Percentiles rank a stretch among this genome's conserved stretches.
phyloP scores from a whole-genome alignment of 495 filamentous ascomycete genomes.

The Echria macrotheca region DNA sequence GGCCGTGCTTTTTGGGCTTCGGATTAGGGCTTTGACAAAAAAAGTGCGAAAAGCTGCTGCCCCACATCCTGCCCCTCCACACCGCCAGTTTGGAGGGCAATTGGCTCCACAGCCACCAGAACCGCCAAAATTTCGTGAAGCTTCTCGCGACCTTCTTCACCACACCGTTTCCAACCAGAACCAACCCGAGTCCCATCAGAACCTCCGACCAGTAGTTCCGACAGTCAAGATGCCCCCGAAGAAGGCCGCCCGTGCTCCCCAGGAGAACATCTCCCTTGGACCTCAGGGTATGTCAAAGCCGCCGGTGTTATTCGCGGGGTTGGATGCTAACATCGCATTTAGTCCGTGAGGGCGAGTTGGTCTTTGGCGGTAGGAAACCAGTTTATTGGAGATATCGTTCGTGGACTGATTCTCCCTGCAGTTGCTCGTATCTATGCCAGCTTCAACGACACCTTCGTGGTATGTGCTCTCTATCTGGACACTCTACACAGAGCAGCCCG shows the following conservation, averaged over 20 bases:
- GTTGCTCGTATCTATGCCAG: constrained; percentile 98
- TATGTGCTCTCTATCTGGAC: background rate
- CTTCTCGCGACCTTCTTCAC: constrained; percentile 9
- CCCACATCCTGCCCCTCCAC: constrained; percentile 21
- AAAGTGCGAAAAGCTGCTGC: constrained; percentile 2
- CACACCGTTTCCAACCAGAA: constrained; percentile 16
- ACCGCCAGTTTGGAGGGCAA: constrained; percentile 28
- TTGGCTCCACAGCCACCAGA: constrained; percentile 20
- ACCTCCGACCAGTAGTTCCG: too few relatives aligned
- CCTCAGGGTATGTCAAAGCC: constrained; percentile 55
- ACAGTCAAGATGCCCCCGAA: constrained; percentile 73
- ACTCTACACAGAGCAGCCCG: constrained; percentile 17
- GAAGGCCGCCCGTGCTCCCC: constrained; percentile 66
- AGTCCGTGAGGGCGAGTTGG: constrained; percentile 67
- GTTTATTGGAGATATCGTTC: background rate
- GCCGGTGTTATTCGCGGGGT: background rate
- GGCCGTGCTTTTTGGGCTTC: constrained; percentile 6
- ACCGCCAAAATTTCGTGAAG: constrained; percentile 23
- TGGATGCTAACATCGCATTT: background rate
- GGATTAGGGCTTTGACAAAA: constrained; percentile 31
- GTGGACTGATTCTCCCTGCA: constrained; percentile 12
- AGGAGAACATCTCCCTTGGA: constrained; percentile 98
- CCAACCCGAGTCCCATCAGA: too few relatives aligned
- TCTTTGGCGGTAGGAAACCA: constrained; percentile 61
- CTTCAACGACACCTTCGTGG: constrained; percentile 80